phyloP scores from a whole-genome alignment of 2,329 filamentous ascomycete species.

The Phoma sp. region DNA sequence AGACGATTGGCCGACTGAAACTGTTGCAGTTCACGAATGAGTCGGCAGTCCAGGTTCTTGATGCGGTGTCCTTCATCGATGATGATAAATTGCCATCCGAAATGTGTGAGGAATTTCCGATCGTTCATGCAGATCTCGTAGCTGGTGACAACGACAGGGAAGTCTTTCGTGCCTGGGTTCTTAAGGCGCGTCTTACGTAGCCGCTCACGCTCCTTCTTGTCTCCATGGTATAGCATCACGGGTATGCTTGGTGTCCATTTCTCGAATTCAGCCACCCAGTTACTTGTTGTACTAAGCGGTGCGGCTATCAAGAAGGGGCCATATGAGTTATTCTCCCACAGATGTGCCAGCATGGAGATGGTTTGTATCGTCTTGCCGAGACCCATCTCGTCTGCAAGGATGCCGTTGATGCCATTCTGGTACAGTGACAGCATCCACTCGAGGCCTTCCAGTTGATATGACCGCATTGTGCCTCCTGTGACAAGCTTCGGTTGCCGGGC shows the following conservation, averaged over 20 bases:
- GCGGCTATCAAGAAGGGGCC: slow-evolving; percentile 92
- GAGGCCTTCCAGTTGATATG: slow-evolving; percentile 91
- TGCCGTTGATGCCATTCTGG: slow-evolving; percentile 91
- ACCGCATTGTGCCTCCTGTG: slow-evolving; percentile 86
- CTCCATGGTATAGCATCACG: slow-evolving; percentile 89
- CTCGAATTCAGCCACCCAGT: slow-evolving; percentile 94
- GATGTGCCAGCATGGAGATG: slow-evolving; percentile 83
- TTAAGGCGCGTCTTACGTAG: slow-evolving; percentile 78
- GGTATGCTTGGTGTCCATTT: slow-evolving; percentile 91
- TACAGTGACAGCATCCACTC: slow-evolving; percentile 88
- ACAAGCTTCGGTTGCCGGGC: slow-evolving; percentile 87
- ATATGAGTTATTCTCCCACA: slow-evolving; percentile 85
- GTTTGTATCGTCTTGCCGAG: slow-evolving; percentile 92
- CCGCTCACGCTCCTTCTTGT: slow-evolving; percentile 75
- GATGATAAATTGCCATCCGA: slow-evolving; percentile 97
- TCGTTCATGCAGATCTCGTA: slow-evolving; percentile 97
- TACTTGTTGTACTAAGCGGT: slow-evolving; percentile 88
- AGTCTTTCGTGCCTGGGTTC: slow-evolving; percentile 72
- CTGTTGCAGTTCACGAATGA: slow-evolving; percentile 86
- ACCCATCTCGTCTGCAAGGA: slow-evolving; percentile 94
- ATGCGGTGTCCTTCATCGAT: slow-evolving; percentile 97
- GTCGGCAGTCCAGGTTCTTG: slow-evolving; percentile 93
- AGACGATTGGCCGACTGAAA: slow-evolving; percentile 91
- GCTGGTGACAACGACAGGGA: slow-evolving; percentile 91
- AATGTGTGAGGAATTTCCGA: slow-evolving; percentile 78